Evolutionary conservation across 202 grass and related monocot genomes (phyloP), one percentile per base, ranked within the genome.

Genomic region (Saccharum hybrid): DNA sequence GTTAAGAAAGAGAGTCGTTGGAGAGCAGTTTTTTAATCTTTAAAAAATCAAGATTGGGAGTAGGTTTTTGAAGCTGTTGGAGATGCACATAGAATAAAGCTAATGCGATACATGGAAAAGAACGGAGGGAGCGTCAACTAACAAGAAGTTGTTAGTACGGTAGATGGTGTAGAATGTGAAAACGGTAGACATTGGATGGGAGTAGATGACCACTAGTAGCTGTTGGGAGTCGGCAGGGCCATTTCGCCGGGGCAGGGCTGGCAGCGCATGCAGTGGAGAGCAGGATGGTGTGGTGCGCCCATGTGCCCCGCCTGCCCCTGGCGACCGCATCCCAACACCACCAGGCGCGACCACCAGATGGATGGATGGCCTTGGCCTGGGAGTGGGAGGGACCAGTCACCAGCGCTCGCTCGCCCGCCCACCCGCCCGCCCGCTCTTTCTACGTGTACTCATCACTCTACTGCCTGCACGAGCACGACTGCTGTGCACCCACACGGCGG

Each of bases 321-420:
- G 69, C 83, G 79, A 91, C 79, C 83, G 72, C 86, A 86, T 71
- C 75, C 86, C 86, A 91, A 82, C 83, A 80, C 66, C 82, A 83
- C 61, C 88, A 22, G 78, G 28, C 66, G 72, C 83, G 83, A 60
- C 10, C 49, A 26, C 10, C 49, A 26, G 5, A 23, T 9, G 13
- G 19, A 2, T 37, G 88, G 88, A 52, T 52, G 48, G 48, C 15
- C 48, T 52, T 49, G 46, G 46, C 2, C 43, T 15, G 46, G 4
- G 46, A 51, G 48, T 51, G 57, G 13, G n/a, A 2, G 51, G 83
- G 88, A 86, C 83, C 83, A 85, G 69, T 61, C 48, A 18, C 42
- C 42, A 56, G 51, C 18, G 51, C 15, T n/a, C n/a, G n/a, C n/a
- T n/a, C n/a, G n/a, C n/a, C n/a, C n/a, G n/a, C n/a, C n/a, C n/a